Evolutionary conservation across 495 filamentous ascomycete species (phyloP), one percentile per base, ranked within the genome.

Genomic region (Neurospora sp.): DNA sequence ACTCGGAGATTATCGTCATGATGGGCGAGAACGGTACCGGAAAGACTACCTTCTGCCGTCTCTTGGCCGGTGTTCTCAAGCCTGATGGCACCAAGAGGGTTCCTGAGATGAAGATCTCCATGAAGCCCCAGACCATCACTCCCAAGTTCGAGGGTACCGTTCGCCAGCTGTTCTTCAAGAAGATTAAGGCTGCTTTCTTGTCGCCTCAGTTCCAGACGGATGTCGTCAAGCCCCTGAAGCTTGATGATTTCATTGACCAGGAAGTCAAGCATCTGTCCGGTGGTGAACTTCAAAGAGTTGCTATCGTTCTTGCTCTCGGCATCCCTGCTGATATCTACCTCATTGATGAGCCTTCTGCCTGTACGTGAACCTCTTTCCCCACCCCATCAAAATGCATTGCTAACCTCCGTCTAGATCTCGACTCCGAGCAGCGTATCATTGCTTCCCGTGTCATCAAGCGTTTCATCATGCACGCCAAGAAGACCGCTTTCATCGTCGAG

Each of bases 401-500:
- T 69, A 44, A 41, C 10, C 2, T 70, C 39, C 74, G 70, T 37
- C 70, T n/a, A 79, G 75, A 81, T 39, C 91, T 99, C 44, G 96
- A 99, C 82, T 98, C 96, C 48, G 96, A 99, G 82, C 96, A 99
- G 84, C 94, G 96, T 92, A 98, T 99, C 76, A 89, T 98, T 73
- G 96, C 95, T 74, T 91, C 94, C 69, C 89, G 94, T 79, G 96
- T 98, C 77, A 99, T 99, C 85, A 99, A 99, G 87, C 91, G 96
- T 74, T 99, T 97, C 88, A 98, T 99, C 78, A 99, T 98, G 96
- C 94, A 98, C 87, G 89, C 93, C 72, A 98, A 99, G 91, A 98
- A 98, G 88, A 98, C 96, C 1, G 96, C 96, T 42, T 98, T 99
- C 82, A 89, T 99, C 75, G 96, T 98, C 77, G 96, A 99, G 89